phyloP scores from a whole-genome alignment of 495 filamentous ascomycete genomes.

The Xylaria telfairii region DNA sequence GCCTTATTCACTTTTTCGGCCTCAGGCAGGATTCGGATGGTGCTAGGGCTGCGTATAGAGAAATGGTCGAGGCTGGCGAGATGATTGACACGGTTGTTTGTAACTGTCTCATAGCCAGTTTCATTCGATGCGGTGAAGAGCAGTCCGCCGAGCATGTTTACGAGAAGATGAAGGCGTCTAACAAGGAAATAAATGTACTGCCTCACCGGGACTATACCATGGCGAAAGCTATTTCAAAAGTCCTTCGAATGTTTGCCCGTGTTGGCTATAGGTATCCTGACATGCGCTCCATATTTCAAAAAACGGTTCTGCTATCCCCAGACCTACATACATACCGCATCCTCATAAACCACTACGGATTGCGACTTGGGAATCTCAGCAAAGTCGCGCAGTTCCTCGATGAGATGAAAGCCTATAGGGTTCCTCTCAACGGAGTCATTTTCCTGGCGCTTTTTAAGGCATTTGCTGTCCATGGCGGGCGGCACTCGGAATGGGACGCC shows the following conservation, averaged over 20 bases:
- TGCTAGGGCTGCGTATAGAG: conserved; percentile 72
- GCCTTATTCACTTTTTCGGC: conserved; percentile 82
- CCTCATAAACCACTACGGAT: conserved; percentile 62
- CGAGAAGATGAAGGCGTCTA: conserved; percentile 75
- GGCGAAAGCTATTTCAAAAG: conserved; percentile 61
- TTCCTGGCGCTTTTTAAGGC: conserved; percentile 75
- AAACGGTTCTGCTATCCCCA: conserved; percentile 61
- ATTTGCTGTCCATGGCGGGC: conserved; percentile 73
- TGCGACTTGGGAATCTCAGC: conserved; percentile 61
- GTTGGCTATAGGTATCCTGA: conserved; percentile 48
- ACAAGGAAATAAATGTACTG: conserved; percentile 37
- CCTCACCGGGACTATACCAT: conserved; percentile 50
- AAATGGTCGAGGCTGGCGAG: conserved; percentile 80
- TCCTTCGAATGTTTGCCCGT: conserved; percentile 58
- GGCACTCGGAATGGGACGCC: conserved; percentile 68
- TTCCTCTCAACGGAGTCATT: conserved; percentile 65
- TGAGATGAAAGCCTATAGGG: conserved; percentile 66
- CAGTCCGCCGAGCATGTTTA: conserved; percentile 78
- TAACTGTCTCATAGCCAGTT: conserved; percentile 81
- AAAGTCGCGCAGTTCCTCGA: conserved; percentile 62
- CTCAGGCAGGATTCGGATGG: conserved; percentile 69
- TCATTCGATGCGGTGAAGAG: conserved; percentile 74
- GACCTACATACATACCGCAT: conserved; percentile 69
- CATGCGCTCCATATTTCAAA: conserved; percentile 56
- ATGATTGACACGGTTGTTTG: conserved; percentile 87